Conservation (phyloP, 2,329 filamentous ascomycete species). For the Fusarium robinianum region DNA sequence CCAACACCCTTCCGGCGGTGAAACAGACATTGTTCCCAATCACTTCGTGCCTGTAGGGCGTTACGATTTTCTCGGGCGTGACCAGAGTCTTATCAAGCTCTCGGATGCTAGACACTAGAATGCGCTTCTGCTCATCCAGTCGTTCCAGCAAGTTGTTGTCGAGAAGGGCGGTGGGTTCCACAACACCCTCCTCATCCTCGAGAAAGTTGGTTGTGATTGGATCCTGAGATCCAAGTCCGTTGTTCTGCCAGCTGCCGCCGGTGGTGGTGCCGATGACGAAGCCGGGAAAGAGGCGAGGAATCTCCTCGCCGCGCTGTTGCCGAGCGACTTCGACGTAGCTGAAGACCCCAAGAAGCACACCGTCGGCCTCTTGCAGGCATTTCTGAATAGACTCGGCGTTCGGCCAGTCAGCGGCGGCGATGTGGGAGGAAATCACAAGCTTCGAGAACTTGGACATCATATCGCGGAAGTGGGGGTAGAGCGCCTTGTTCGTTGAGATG, state of each 20-base stretch:
- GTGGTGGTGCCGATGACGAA: constrained; percentile 85
- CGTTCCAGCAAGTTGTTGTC: constrained; percentile 79
- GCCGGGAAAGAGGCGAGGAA: constrained; percentile 88
- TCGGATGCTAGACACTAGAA: constrained; percentile 83
- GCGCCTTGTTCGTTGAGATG: constrained; percentile 94
- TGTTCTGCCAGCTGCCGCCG: constrained; percentile 87
- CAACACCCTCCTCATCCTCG: constrained; percentile 75
- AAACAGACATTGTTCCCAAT: constrained; percentile 83
- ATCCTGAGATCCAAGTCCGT: constrained; percentile 67
- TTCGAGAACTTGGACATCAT: constrained; percentile 99
- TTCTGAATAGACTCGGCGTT: constrained; percentile 93
- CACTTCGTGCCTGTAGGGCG: constrained; percentile 74
- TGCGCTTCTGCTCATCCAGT: constrained; percentile 82
- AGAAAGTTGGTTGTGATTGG: constrained; percentile 81
- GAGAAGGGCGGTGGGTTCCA: constrained; percentile 73
- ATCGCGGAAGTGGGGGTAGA: constrained; percentile 96
- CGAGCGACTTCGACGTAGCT: constrained; percentile 95
- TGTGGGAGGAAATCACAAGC: constrained; percentile 94
- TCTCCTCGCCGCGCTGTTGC: constrained; percentile 90
- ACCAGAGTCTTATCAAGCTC: constrained; percentile 84
- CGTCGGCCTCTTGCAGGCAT: constrained; percentile 95
- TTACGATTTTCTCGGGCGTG: constrained; percentile 79
- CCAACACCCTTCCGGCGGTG: constrained; percentile 78
- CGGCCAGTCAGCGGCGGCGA: constrained; percentile 94
- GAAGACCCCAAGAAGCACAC: constrained; percentile 89